Percentiles rank a stretch among this genome's conserved stretches.
Evolutionary conservation across 805 yeast species (phyloP).

Genomic region (Priceomyces melissophilus): DNA sequence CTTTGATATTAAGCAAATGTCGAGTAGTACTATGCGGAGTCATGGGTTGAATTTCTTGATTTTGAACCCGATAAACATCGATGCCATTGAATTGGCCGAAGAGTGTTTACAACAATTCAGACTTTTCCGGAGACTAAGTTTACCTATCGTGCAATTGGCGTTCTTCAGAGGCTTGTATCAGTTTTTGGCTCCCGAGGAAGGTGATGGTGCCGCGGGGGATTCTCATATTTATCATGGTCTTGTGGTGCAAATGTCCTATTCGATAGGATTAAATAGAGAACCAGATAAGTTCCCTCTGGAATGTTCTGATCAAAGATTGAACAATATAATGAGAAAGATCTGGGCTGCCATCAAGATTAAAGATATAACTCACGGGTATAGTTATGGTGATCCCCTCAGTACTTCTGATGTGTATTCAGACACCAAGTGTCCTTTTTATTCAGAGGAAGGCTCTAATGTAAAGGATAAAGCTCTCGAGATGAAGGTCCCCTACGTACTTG

Average conservation of each 20-base stretch:
- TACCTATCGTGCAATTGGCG: slow-evolving; percentile 30
- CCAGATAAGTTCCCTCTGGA: slow-evolving; percentile 29
- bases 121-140: slow-evolving; percentile 34
- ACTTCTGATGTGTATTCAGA: slow-evolving; percentile 44
- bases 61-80: slow-evolving; percentile 43
- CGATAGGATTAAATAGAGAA: slow-evolving; percentile 39
- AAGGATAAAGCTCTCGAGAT: slow-evolving; percentile 40
- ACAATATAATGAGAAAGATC: slow-evolving; percentile 53
- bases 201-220: slow-evolving; percentile 40
- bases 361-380: slow-evolving; percentile 45
- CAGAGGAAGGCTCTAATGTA: slow-evolving; percentile 35
- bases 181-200: slow-evolving; percentile 38
- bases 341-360: slow-evolving; percentile 51
- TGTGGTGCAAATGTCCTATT: slow-evolving; percentile 37
- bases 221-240: slow-evolving; percentile 24
- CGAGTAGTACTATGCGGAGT: neutral
- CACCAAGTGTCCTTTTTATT: slow-evolving; percentile 46
- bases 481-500: slow-evolving; percentile 31
- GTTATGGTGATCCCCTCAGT: slow-evolving; percentile 46
- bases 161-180: slow-evolving; percentile 28
- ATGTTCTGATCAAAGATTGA: slow-evolving; percentile 21
- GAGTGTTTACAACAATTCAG: slow-evolving; percentile 55
- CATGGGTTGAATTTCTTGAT: slow-evolving; percentile 38
- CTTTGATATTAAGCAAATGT: slow-evolving; percentile 26
- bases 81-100: slow-evolving; percentile 47